Conservation (phyloP, 305 asterid species). For the Solanum hybrid region DNA sequence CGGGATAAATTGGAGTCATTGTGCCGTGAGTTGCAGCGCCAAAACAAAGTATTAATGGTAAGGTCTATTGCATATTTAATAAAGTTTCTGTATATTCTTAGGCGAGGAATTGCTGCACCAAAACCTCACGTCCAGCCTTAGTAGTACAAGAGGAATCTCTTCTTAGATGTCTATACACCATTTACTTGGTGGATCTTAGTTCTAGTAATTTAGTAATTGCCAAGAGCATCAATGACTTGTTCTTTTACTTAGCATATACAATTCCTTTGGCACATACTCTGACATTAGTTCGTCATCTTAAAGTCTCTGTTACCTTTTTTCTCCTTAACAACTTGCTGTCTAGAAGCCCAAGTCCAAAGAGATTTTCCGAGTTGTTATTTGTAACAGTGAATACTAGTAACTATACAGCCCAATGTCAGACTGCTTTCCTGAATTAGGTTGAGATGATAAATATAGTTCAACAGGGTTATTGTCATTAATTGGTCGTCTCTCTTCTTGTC, state of each 20-base stretch:
- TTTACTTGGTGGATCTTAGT: neutral
- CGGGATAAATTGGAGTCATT: constrained; percentile 92
- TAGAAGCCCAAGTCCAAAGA: neutral
- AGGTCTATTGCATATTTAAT: neutral
- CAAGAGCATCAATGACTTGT: neutral
- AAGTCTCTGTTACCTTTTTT: neutral
- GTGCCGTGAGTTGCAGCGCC: constrained; percentile 97
- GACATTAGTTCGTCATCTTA: neutral
- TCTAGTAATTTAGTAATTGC: neutral
- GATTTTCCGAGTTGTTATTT: neutral
- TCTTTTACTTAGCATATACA: neutral
- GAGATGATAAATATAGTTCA: neutral
- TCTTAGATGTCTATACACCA: neutral
- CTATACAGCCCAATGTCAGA: neutral
- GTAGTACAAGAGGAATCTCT: neutral
- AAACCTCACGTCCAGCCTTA: neutral
- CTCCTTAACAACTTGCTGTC: neutral
- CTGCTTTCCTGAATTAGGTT: neutral
- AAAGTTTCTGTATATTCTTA: neutral
- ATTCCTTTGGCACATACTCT: neutral
- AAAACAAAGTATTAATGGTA: constrained; percentile 89
- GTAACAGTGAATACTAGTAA: neutral
- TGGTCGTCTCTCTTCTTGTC: neutral
- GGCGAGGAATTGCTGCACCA: neutral
- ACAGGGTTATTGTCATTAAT: neutral